phyloP scores from a whole-genome alignment of 768 basidiomycete species.

The Auricularia heimuer region DNA sequence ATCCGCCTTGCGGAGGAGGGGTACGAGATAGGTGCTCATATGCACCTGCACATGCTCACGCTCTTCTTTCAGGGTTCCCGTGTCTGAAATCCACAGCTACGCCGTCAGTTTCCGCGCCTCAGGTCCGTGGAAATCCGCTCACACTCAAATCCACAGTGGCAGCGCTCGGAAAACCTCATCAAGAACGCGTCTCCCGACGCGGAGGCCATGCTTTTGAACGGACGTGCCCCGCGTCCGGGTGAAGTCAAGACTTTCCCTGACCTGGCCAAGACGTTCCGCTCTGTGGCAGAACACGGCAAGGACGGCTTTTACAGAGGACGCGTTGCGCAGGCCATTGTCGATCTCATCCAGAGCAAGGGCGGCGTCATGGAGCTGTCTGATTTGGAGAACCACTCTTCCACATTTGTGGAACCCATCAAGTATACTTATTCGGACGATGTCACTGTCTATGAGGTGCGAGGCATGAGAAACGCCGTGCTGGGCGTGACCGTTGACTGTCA shows the following conservation, averaged over 20 bases:
- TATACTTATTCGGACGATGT: slow-evolving; percentile 82
- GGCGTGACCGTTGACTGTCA: too few species aligned
- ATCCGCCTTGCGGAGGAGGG: slow-evolving; percentile 89
- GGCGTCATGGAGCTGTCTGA: slow-evolving; percentile 95
- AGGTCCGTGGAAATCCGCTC: slow-evolving; percentile 4
- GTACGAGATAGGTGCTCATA: slow-evolving; percentile 28
- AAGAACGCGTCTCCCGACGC: slow-evolving; percentile 79
- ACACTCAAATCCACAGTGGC: slow-evolving; percentile 27
- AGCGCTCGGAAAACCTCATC: slow-evolving; percentile 55
- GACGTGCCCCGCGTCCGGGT: slow-evolving; percentile 75
- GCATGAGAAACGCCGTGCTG: slow-evolving; percentile 2
- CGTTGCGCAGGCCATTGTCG: slow-evolving; percentile 80
- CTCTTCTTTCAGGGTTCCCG: slow-evolving; percentile 53
- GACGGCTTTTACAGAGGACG: slow-evolving; percentile 92
- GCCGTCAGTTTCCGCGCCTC: slow-evolving; percentile 29
- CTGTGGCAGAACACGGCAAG: slow-evolving; percentile 71
- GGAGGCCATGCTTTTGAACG: slow-evolving; percentile 77
- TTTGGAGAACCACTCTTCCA: slow-evolving; percentile 69
- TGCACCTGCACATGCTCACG: neutral
- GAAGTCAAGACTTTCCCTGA: slow-evolving; percentile 74
- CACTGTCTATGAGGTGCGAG: slow-evolving; percentile 74
- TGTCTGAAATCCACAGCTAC: slow-evolving; percentile 69
- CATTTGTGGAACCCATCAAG: slow-evolving; percentile 81
- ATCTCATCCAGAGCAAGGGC: slow-evolving; percentile 74
- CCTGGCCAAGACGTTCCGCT: slow-evolving; percentile 75